Evolutionary conservation across 139 green algal species (phyloP).

Genomic region (Gonium pectorale): DNA sequence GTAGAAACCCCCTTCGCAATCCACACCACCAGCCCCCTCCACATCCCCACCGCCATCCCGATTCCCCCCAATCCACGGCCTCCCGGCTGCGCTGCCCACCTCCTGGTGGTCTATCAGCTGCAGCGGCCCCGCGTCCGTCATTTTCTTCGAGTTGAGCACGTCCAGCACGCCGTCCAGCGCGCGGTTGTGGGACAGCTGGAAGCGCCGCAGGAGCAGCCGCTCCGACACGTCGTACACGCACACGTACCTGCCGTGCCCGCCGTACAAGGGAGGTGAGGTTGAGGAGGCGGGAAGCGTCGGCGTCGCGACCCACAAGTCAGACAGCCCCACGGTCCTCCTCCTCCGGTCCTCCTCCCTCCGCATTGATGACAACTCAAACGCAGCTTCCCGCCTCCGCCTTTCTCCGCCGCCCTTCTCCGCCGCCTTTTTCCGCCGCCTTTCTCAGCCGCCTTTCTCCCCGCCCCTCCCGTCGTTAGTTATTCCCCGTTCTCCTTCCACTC

Average conservation of each 20-base stretch:
- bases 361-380: too few relatives aligned
- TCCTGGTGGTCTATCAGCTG: constrained; percentile 82
- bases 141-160: constrained; percentile 87
- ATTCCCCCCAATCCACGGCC: not conserved
- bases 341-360: too few relatives aligned
- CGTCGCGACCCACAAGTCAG: too few relatives aligned
- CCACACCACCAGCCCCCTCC: not conserved
- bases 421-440: too few relatives aligned
- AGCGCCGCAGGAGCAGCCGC: constrained; percentile 89
- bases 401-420: too few relatives aligned
- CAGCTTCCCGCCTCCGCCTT: too few relatives aligned
- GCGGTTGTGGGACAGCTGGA: constrained; percentile 68
- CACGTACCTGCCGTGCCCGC: constrained; percentile 80
- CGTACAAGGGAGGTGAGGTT: not conserved
- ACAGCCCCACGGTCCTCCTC: too few relatives aligned
- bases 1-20: too few relatives aligned
- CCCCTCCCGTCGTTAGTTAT: too few relatives aligned
- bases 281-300: not conserved
- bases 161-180: constrained; percentile 95
- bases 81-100: constrained; percentile 50
- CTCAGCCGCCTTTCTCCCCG: too few relatives aligned
- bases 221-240: constrained; percentile 97
- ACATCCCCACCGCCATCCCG: not conserved
- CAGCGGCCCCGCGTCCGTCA: constrained; percentile 94
- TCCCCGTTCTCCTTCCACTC: not conserved